phyloP scores from a whole-genome alignment of 306 rosid species.

The Cicer yamashitae region DNA sequence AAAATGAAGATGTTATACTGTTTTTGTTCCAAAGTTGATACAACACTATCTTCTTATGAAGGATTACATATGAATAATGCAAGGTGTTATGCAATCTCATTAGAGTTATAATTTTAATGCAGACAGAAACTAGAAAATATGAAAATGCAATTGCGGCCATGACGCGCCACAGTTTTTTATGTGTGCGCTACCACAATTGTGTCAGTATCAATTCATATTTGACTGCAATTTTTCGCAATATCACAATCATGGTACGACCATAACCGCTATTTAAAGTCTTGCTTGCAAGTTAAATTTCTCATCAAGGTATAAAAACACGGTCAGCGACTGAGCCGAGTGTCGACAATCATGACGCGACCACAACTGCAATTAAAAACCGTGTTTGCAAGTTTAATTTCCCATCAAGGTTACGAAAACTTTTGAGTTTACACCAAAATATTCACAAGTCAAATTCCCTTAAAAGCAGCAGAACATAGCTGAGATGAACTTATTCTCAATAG shows the following conservation, averaged over 20 bases:
- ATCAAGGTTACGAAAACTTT: conserved; percentile 10
- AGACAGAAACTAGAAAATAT: conserved; percentile 19
- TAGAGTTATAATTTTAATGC: neutral
- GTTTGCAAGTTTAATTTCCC: neutral
- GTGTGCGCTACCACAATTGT: neutral
- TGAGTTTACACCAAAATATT: conserved; percentile 22
- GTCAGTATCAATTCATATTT: neutral
- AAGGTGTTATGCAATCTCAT: conserved; percentile 14
- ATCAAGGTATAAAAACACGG: neutral
- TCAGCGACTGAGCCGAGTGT: too few species aligned
- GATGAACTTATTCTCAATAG: conserved; percentile 17
- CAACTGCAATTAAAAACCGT: neutral
- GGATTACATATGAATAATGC: neutral
- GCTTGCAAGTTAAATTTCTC: neutral
- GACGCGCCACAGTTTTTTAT: neutral
- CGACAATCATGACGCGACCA: neutral
- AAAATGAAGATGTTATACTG: conserved; percentile 1
- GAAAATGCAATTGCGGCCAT: neutral
- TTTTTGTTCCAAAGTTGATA: neutral
- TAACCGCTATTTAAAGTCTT: neutral
- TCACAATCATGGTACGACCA: neutral
- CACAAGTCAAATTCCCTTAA: conserved; percentile 1
- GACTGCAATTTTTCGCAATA: neutral
- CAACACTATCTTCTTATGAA: neutral
- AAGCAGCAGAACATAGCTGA: conserved; percentile 34